These are phyloP conservation scores for Pythium sp. DNA, from an alignment of 352 stramenopile species.

Conservation along the genomic window DNA sequence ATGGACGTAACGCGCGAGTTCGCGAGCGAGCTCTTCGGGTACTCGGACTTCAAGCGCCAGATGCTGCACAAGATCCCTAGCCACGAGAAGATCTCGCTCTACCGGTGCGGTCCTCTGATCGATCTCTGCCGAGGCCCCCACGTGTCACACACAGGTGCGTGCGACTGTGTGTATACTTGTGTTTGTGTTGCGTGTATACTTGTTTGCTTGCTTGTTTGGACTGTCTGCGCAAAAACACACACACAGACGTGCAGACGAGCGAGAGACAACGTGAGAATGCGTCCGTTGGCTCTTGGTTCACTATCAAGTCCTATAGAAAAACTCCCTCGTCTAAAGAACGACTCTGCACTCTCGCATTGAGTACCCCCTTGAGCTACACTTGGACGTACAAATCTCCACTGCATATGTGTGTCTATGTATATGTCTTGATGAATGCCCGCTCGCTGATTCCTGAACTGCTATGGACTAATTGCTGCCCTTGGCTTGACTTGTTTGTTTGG, in stretches of 20 bases:
- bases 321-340: constrained; percentile 48
- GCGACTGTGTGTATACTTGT: constrained; percentile 21
- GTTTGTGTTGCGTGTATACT: constrained; percentile 34
- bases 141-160: constrained; percentile 94
- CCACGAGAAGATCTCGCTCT: constrained; percentile 94
- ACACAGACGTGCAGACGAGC: constrained; percentile 75
- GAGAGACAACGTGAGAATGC: constrained; percentile 64
- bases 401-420: constrained; percentile 10
- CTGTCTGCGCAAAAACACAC: constrained; percentile 38
- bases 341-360: constrained; percentile 78
- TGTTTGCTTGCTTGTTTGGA: constrained; percentile 23
- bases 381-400: constrained; percentile 48
- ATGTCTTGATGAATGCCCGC: neutral
- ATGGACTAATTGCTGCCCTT: neutral
- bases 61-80: constrained; percentile 96
- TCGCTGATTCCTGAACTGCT: neutral
- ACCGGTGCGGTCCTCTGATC: constrained; percentile 97
- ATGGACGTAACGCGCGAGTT: constrained; percentile 91
- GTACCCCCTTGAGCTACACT: constrained; percentile 70
- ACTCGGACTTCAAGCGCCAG: constrained; percentile 96
- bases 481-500: neutral
- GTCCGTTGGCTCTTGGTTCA: constrained; percentile 17
- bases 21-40: constrained; percentile 87
- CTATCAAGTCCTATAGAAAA: constrained; percentile 48
- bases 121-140: constrained; percentile 97